phyloP scores from a whole-genome alignment of 2,329 filamentous ascomycete species.

The Paecilomyces fulvus region DNA sequence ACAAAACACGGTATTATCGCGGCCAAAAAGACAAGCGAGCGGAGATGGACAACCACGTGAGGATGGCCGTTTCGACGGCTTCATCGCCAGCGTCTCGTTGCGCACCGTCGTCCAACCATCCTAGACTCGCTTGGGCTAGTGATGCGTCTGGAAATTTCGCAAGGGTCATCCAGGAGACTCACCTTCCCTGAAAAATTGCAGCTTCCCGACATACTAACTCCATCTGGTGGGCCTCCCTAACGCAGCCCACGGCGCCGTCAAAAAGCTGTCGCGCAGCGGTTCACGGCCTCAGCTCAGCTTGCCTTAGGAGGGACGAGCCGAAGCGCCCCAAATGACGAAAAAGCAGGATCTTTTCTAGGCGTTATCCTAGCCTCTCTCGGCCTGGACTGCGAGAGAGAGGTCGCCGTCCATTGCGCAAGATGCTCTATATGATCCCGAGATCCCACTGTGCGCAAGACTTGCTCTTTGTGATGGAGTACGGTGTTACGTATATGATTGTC shows the following conservation, averaged over 20 bases:
- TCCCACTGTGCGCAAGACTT: background rate
- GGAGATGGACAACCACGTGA: background rate
- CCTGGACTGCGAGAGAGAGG: background rate
- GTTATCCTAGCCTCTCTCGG: background rate
- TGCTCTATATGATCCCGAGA: background rate
- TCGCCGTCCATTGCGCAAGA: background rate
- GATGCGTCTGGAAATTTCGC: slow-evolving; percentile 1
- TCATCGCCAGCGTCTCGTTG: background rate
- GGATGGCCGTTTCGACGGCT: background rate
- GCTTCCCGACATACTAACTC: background rate
- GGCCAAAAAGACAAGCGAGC: background rate
- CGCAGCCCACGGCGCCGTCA: background rate
- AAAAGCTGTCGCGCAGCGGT: background rate
- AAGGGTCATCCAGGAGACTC: background rate
- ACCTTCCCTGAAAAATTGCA: background rate
- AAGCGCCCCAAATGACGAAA: background rate
- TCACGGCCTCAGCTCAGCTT: background rate
- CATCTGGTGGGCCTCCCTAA: background rate
- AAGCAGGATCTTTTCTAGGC: background rate
- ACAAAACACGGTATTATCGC: background rate
- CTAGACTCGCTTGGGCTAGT: background rate
- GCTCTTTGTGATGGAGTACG: background rate
- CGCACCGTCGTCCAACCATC: background rate
- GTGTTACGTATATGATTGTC: background rate
- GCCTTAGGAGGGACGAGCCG: too few species aligned